Evolutionary conservation across 441 rosid species (phyloP).

Genomic region (Eruca vesicaria): DNA sequence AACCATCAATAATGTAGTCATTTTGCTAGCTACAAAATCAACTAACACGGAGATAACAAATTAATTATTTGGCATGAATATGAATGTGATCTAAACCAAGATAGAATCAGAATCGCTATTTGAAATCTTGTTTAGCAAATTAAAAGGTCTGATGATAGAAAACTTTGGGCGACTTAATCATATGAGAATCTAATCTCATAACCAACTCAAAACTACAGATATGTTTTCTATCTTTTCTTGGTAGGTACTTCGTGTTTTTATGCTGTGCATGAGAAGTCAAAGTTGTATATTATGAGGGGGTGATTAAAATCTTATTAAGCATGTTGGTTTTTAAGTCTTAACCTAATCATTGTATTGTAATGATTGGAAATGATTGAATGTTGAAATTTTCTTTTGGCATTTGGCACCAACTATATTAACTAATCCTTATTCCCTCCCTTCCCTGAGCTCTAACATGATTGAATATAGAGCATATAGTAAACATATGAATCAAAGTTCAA

Average conservation of each 20-base stretch:
- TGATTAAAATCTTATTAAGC: constrained; percentile 14
- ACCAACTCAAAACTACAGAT: constrained; percentile 18
- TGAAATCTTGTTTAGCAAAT: constrained; percentile 6
- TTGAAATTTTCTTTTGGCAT: constrained; percentile 24
- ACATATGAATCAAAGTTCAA: not conserved
- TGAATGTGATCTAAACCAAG: constrained; percentile 9
- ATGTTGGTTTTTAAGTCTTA: constrained; percentile 22
- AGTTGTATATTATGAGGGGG: constrained; percentile 10
- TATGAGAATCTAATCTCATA: constrained; percentile 26
- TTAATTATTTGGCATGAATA: constrained; percentile 1
- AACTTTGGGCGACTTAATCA: constrained; percentile 18
- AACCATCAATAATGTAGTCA: not conserved
- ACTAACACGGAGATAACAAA: not conserved
- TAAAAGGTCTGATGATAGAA: constrained; percentile 3
- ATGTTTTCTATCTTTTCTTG: not conserved
- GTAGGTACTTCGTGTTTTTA: constrained; percentile 16
- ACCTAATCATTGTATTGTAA: constrained; percentile 29
- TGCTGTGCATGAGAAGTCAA: constrained; percentile 27
- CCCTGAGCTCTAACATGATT: not conserved
- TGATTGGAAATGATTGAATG: constrained; percentile 33
- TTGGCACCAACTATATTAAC: constrained; percentile 32
- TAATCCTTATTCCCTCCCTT: constrained; percentile 8
- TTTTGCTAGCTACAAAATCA: not conserved
- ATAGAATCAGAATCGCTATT: not conserved
- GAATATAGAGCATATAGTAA: not conserved